Evolutionary conservation across 1,284 basidiomycete species (phyloP).

Genomic region (Retiboletus flavoniger): DNA sequence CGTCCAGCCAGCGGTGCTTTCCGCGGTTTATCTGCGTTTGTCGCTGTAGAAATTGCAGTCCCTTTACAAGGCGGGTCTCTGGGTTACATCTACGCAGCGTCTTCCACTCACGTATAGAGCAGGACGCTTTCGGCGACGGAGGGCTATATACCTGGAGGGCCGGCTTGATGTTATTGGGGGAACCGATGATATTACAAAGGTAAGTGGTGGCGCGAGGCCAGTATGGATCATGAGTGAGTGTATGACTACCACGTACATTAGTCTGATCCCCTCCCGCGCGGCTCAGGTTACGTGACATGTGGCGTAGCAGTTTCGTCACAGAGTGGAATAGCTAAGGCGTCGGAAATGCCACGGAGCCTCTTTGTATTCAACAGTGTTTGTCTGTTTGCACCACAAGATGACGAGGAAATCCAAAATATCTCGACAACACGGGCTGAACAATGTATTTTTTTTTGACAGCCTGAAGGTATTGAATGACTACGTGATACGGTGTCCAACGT

Average conservation of each 20-base stretch:
- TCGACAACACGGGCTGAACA: background rate
- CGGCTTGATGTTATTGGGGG: conserved; percentile 46
- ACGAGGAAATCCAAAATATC: background rate
- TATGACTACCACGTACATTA: background rate
- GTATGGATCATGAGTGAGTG: conserved; percentile 12
- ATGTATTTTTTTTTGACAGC: background rate
- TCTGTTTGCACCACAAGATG: background rate
- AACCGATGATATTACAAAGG: conserved; percentile 46
- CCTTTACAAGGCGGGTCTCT: conserved; percentile 24
- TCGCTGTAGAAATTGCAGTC: conserved; percentile 69
- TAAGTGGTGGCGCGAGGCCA: conserved; percentile 34
- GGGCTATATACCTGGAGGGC: conserved; percentile 63
- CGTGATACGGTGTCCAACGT: background rate
- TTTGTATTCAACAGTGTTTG: background rate
- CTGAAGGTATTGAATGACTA: background rate
- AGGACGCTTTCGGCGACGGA: conserved; percentile 60
- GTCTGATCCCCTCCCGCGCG: no score
- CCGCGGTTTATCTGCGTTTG: conserved; percentile 66
- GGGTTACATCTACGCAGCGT: background rate
- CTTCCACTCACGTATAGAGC: background rate
- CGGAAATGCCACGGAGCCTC: background rate
- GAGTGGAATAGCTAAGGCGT: no score
- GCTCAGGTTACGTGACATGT: background rate
- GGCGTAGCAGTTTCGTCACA: background rate
- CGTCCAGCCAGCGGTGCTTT: conserved; percentile 69